These are phyloP conservation scores for Yamadazyma atmosphaerica DNA, from an alignment of 1,139 yeast genomes.

Conservation along the genomic window DNA sequence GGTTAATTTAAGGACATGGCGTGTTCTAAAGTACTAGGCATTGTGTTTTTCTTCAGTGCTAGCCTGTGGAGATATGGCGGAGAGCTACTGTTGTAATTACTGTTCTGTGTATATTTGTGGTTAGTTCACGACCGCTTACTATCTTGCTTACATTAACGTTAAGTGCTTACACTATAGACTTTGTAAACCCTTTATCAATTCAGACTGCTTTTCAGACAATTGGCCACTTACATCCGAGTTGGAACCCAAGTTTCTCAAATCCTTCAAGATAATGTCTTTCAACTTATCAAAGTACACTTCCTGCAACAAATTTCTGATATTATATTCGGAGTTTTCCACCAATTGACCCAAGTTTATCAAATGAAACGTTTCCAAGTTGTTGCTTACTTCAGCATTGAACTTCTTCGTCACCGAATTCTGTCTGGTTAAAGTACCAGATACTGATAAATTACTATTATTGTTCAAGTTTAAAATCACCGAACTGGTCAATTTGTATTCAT, in stretches of 20 bases:
- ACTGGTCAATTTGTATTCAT: slow-evolving; percentile 76
- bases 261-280: slow-evolving; percentile 71
- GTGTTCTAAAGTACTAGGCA: background rate
- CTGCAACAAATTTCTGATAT: slow-evolving; percentile 81
- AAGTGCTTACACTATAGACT: too few species aligned
- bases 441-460: slow-evolving; percentile 40
- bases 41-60: too few species aligned
- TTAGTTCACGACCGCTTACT: too few species aligned
- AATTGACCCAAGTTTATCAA: slow-evolving; percentile 82
- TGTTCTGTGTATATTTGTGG: background rate
- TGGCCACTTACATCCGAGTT: slow-evolving; percentile 32
- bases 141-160: too few species aligned
- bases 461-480: slow-evolving; percentile 79
- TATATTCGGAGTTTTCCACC: slow-evolving; percentile 87
- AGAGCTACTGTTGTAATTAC: too few species aligned
- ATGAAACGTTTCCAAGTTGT: slow-evolving; percentile 59
- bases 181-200: slow-evolving; percentile 51
- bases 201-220: slow-evolving; percentile 48
- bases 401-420: slow-evolving; percentile 58
- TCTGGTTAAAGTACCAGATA: slow-evolving; percentile 85
- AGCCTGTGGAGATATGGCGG: too few species aligned
- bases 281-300: slow-evolving; percentile 96
- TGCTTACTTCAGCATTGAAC: slow-evolving; percentile 37
- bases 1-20: background rate
- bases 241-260: slow-evolving; percentile 57